These are phyloP conservation scores for Pythium pyrilobum DNA, from an alignment of 352 stramenopile species.

Conservation along the genomic window DNA sequence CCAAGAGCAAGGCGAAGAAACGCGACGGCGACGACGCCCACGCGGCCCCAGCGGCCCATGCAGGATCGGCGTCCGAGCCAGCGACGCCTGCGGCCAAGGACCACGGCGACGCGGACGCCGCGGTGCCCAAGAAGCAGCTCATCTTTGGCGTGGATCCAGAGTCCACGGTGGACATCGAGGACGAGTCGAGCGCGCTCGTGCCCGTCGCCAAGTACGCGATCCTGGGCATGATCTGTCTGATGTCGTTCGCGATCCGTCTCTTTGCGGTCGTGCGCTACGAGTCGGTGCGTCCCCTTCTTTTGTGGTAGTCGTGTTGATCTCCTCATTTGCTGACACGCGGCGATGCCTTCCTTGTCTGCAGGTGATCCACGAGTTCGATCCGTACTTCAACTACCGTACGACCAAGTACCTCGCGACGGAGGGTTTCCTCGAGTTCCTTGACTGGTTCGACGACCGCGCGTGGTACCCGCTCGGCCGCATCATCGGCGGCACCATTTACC, in stretches of 20 bases:
- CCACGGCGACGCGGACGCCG: neutral
- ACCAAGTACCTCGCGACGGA: slow-evolving; percentile 95
- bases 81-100: neutral
- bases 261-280: slow-evolving; percentile 93
- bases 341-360: slow-evolving; percentile 6
- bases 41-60: slow-evolving; percentile 13
- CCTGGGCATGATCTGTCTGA: slow-evolving; percentile 89
- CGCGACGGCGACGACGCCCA: slow-evolving; percentile 21
- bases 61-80: neutral
- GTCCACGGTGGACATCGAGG: slow-evolving; percentile 49
- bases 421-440: slow-evolving; percentile 95
- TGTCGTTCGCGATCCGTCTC: slow-evolving; percentile 91
- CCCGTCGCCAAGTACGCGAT: slow-evolving; percentile 88
- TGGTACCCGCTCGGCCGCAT: slow-evolving; percentile 93
- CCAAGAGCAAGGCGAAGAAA: slow-evolving; percentile 57
- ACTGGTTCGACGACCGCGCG: slow-evolving; percentile 92
- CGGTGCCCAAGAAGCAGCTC: slow-evolving; percentile 7
- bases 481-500: slow-evolving; percentile 93
- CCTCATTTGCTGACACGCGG: neutral
- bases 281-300: slow-evolving; percentile 41
- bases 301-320: neutral
- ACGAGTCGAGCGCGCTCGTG: slow-evolving; percentile 67
- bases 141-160: slow-evolving; percentile 70
- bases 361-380: slow-evolving; percentile 90
- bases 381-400: slow-evolving; percentile 99